These are phyloP conservation scores for Scopulariopsis brevicaulis DNA, from an alignment of 2,329 filamentous ascomycete genomes.

Conservation along the genomic window DNA sequence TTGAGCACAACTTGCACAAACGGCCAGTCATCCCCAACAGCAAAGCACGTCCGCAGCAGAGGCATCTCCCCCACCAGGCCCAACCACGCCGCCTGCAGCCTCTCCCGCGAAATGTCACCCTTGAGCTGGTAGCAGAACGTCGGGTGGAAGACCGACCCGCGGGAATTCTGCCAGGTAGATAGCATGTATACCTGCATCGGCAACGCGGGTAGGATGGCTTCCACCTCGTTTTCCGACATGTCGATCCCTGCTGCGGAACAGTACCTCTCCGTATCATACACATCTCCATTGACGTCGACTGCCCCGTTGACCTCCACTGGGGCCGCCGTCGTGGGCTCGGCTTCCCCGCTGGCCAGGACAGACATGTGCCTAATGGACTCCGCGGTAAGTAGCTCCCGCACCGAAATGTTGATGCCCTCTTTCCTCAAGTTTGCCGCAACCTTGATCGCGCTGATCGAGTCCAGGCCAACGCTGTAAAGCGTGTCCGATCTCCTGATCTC, in stretches of 20 bases:
- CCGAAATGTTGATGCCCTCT: conserved; percentile 47
- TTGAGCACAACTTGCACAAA: conserved; percentile 52
- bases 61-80: conserved; percentile 40
- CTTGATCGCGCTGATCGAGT: conserved; percentile 88
- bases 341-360: conserved; percentile 4
- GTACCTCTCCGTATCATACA: not conserved
- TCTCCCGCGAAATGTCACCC: conserved; percentile 20
- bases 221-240: conserved; percentile 32
- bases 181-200: conserved; percentile 77
- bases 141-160: conserved; percentile 60
- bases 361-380: conserved; percentile 57
- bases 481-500: conserved; percentile 51
- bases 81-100: conserved; percentile 50
- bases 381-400: conserved; percentile 60
- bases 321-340: not conserved
- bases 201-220: conserved; percentile 54
- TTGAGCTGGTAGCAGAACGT: conserved; percentile 52
- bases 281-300: not conserved
- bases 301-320: not conserved
- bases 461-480: conserved; percentile 76
- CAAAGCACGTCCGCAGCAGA: conserved; percentile 59
- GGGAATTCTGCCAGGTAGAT: conserved; percentile 58
- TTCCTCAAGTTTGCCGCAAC: conserved; percentile 60
- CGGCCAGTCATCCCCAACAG: conserved; percentile 39
- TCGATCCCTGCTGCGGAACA: not conserved